phyloP scores from a whole-genome alignment of 768 basidiomycete species.

The Gymnopilus junonius region DNA sequence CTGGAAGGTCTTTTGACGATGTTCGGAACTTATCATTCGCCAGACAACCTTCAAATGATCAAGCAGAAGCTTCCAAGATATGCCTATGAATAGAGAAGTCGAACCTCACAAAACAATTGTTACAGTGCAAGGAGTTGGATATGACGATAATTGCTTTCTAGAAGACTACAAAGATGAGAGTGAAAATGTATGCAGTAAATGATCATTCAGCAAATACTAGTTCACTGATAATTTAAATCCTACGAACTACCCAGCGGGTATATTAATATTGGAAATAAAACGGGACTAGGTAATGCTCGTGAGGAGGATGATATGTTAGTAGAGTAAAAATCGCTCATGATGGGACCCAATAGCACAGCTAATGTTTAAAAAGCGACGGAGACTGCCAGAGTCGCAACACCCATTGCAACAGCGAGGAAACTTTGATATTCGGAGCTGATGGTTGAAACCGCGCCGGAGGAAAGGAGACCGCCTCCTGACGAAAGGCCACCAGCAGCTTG shows the following conservation, averaged over 20 bases:
- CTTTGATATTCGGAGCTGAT: conserved; percentile 24
- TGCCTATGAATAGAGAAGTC: too few species aligned
- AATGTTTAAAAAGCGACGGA: conserved; percentile 23
- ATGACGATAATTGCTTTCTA: not conserved
- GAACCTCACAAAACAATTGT: too few species aligned
- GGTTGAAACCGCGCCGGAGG: conserved; percentile 28
- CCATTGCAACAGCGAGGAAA: conserved; percentile 29
- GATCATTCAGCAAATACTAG: conserved; percentile 12
- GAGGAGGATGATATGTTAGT: conserved; percentile 12
- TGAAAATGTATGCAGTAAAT: not conserved
- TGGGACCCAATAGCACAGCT: conserved; percentile 21
- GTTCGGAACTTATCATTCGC: too few species aligned
- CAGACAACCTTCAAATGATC: too few species aligned
- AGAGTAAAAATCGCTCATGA: conserved; percentile 2
- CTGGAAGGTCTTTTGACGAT: too few species aligned
- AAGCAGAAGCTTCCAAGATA: too few species aligned
- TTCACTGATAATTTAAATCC: conserved; percentile 16
- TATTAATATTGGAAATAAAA: conserved; percentile 11
- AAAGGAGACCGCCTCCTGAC: conserved; percentile 25
- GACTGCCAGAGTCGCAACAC: conserved; percentile 29
- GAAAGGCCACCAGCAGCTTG: conserved; percentile 66
- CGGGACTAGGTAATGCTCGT: conserved; percentile 14
- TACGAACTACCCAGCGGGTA: conserved; percentile 23
- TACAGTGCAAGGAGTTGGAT: not conserved
- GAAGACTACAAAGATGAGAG: not conserved